A percentile compares a stretch with the other conserved stretches of the same genome.
phyloP scores from a whole-genome alignment of 2,329 filamentous ascomycete genomes.

The Thyridium curvatum region DNA sequence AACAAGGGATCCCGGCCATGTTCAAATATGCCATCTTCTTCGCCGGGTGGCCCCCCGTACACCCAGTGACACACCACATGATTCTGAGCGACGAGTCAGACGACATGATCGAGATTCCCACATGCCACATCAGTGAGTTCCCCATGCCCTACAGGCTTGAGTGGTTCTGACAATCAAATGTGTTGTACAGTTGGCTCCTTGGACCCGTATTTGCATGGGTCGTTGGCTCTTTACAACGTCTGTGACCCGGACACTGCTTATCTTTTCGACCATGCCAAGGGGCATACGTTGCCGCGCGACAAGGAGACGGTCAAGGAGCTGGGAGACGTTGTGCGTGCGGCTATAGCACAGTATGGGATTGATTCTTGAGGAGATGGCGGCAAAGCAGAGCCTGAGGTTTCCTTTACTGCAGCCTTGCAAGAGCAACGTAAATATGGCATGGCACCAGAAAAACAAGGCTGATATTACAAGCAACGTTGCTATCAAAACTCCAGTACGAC shows the following conservation, averaged over 20 bases:
- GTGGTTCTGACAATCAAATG: background rate
- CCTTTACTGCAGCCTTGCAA: background rate
- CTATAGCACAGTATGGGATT: conserved; percentile 13
- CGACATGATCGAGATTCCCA: conserved; percentile 42
- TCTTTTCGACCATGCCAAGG: conserved; percentile 61
- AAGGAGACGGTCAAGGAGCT: conserved; percentile 40
- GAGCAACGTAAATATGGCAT: background rate
- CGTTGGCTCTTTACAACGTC: conserved; percentile 54
- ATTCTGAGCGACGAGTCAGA: conserved; percentile 43
- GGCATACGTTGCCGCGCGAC: conserved; percentile 54
- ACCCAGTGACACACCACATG: conserved; percentile 33
- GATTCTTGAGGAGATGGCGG: conserved; percentile 7
- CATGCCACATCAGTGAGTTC: conserved; percentile 41
- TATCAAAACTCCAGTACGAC: background rate
- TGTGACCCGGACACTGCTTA: conserved; percentile 53
- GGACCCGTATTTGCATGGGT: conserved; percentile 56
- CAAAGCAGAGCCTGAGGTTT: background rate
- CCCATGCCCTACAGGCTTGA: conserved; percentile 3
- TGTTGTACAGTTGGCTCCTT: conserved; percentile 36
- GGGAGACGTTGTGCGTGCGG: conserved; percentile 32
- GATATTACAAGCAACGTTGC: background rate
- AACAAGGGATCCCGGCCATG: conserved; percentile 26
- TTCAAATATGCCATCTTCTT: conserved; percentile 45
- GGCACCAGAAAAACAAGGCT: too few relatives aligned
- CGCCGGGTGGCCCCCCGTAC: conserved; percentile 46